These are phyloP conservation scores for Dactylellina haptotyla DNA, from an alignment of 2,329 filamentous ascomycete species.

Conservation along the genomic window DNA sequence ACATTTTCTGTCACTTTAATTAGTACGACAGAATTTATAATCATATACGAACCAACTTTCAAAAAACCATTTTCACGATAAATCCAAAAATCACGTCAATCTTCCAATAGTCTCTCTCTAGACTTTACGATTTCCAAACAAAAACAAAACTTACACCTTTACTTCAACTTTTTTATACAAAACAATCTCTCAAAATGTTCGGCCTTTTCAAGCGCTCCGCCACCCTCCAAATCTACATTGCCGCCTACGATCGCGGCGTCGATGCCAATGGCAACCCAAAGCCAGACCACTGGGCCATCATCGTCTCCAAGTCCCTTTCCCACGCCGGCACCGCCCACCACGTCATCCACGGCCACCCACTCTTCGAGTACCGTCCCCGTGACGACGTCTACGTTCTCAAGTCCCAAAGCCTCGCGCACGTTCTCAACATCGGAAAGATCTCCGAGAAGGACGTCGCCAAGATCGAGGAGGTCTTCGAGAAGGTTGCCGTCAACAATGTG, in stretches of 20 bases:
- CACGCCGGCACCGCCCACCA: constrained; percentile 48
- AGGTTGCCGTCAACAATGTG: constrained; percentile 41
- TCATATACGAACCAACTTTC: not conserved
- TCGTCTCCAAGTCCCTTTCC: constrained; percentile 50
- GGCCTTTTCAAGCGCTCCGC: constrained; percentile 37
- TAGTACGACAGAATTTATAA: constrained; percentile 46
- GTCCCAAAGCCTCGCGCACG: constrained; percentile 43
- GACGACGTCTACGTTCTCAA: constrained; percentile 52
- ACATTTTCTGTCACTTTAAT: constrained; percentile 54
- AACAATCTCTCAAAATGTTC: constrained; percentile 44
- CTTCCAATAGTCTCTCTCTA: not conserved
- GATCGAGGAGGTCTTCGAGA: constrained; percentile 37
- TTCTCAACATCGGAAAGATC: constrained; percentile 45
- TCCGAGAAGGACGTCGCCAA: constrained; percentile 46
- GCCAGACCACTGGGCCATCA: constrained; percentile 52
- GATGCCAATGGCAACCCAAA: constrained; percentile 45
- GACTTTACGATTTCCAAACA: not conserved
- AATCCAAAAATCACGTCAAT: constrained; percentile 7
- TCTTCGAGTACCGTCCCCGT: constrained; percentile 49
- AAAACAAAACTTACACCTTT: not conserved
- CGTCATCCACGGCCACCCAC: constrained; percentile 53
- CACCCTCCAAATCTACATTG: constrained; percentile 48
- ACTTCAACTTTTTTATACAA: not conserved
- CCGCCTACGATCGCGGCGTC: constrained; percentile 48
- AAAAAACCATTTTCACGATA: not conserved